A percentile compares a stretch with the other conserved stretches of the same genome.
Conservation (phyloP, 176 grass and related monocot genomes). For the Juncus inflexus region DNA sequence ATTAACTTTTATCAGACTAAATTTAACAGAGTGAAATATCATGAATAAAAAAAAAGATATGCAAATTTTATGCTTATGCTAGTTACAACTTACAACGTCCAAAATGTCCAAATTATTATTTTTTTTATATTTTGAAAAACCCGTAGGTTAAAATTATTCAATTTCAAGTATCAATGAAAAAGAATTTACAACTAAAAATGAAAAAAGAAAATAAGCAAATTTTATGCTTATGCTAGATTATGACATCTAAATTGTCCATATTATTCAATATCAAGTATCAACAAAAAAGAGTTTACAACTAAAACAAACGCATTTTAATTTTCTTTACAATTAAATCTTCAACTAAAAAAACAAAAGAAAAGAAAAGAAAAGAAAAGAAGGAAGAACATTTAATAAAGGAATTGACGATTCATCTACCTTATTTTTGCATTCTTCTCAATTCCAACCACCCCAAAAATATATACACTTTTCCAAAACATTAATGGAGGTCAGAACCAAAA, state of each 20-base stretch:
- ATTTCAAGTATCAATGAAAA: too few relatives aligned
- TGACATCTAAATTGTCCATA: neutral
- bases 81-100: too few relatives aligned
- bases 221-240: conserved; percentile 2
- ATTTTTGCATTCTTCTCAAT: conserved; percentile 51
- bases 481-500: conserved; percentile 49
- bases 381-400: conserved; percentile 12
- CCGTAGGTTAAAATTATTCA: too few relatives aligned
- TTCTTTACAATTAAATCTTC: conserved; percentile 28
- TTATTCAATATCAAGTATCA: conserved; percentile 3
- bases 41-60: conserved; percentile 3
- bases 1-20: neutral
- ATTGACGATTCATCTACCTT: conserved; percentile 34
- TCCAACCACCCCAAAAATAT: conserved; percentile 74
- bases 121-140: too few relatives aligned
- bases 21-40: neutral
- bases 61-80: too few relatives aligned
- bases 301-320: conserved; percentile 20
- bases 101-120: too few relatives aligned
- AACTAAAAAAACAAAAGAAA: conserved; percentile 15
- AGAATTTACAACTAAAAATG: too few relatives aligned
- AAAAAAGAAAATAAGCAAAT: neutral
- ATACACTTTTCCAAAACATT: conserved; percentile 81
- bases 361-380: too few relatives aligned
- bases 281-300: neutral